A percentile compares a stretch with the other conserved stretches of the same genome.
phyloP scores from a whole-genome alignment of 2,329 filamentous ascomycete genomes.

The Sporothrix sp. region DNA sequence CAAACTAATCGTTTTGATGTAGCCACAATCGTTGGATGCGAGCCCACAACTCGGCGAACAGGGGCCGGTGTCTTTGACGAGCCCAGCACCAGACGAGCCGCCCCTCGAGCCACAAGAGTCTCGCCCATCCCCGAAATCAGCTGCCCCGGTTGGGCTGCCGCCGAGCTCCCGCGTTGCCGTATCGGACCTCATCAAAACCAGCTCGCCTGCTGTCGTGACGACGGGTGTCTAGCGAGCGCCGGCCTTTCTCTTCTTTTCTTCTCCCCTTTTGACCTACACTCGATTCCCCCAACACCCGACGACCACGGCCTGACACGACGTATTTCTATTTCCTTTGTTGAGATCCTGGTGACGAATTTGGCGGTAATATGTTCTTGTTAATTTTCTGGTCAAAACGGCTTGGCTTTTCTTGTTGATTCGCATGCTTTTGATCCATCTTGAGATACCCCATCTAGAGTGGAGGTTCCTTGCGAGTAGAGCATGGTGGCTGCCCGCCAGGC shows the following conservation, averaged over 20 bases:
- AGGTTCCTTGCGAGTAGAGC: no score
- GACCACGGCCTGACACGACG: neutral
- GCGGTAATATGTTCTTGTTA: neutral
- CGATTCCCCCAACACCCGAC: neutral
- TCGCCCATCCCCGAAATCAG: neutral
- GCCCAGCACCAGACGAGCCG: neutral
- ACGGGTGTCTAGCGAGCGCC: neutral
- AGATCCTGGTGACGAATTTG: neutral
- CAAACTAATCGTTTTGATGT: no score
- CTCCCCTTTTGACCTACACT: no score
- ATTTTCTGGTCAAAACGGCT: no score
- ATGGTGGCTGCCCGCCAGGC: no score
- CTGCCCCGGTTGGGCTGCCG: neutral
- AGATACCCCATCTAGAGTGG: no score
- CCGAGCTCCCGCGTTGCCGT: constrained; percentile 1
- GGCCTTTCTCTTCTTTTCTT: no score
- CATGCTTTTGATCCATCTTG: no score
- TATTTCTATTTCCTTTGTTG: neutral
- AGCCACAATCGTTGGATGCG: neutral
- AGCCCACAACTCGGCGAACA: neutral
- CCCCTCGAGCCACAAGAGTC: neutral
- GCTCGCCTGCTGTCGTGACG: neutral
- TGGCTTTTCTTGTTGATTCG: no score
- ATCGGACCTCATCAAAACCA: constrained; percentile 1
- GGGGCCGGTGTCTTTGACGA: neutral